Evolutionary conservation across 257 asterid genomes (phyloP).

Genomic region (Handroanthus guayacan): DNA sequence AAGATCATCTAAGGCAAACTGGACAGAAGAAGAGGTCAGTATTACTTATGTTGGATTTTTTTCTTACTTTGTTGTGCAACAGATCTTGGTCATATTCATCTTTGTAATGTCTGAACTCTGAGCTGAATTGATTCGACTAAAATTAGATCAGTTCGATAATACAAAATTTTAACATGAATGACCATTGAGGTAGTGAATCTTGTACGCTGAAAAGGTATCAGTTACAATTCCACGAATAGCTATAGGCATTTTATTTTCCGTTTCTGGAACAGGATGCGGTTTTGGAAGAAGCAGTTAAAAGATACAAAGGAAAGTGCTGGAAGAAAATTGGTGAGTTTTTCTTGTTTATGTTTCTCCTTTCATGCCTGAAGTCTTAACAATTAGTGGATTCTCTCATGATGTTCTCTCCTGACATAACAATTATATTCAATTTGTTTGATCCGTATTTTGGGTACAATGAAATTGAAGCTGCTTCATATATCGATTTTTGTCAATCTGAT

Average conservation of each 20-base stretch:
- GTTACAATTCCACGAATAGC: background rate
- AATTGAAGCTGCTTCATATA: background rate
- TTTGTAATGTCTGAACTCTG: background rate
- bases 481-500: background rate
- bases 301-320: conserved; percentile 50
- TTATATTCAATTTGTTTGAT: background rate
- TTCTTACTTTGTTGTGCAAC: background rate
- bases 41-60: background rate
- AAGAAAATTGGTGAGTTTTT: conserved; percentile 53
- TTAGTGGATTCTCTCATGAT: too few relatives aligned
- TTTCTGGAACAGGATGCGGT: conserved; percentile 45
- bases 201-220: background rate
- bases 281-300: conserved; percentile 47
- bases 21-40: conserved; percentile 65
- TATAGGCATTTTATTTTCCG: background rate
- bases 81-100: background rate
- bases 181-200: background rate
- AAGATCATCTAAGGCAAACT: conserved; percentile 55
- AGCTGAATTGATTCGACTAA: background rate
- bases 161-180: too few relatives aligned
- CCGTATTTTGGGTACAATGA: background rate
- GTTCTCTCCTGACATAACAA: too few relatives aligned
- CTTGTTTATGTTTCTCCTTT: background rate
- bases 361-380: background rate
- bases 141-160: background rate